Evolutionary conservation across 2,329 filamentous ascomycete genomes (phyloP), one percentile per base, ranked within the genome.

Genomic region (Penicillium griseofulvum): DNA sequence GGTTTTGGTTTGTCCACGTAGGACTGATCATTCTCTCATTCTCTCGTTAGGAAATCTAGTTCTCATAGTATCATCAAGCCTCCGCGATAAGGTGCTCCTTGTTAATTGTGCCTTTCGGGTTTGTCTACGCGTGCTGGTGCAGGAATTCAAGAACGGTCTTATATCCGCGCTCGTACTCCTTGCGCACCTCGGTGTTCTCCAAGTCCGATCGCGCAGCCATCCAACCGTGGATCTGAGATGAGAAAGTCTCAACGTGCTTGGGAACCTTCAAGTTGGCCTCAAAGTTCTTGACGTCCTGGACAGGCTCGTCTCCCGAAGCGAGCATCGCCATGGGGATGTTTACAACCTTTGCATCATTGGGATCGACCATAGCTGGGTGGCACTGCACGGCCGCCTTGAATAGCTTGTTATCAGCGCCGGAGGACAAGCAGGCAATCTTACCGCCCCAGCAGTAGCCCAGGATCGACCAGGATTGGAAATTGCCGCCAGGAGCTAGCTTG

Each of bases 401-500:
- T 14, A 70, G 69, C 48, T 62, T 66, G 22, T 81, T 82, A 41
- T 76, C 78, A 54, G 78, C 64, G 51, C 78, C 75, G 4, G 79
- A 77, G n/a, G 77, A 73, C 31, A 85, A 73, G 54, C 81, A 81
- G 45, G 82, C 78, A 60, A 86, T 83, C 78, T 84, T 74, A 19
- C 78, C 79, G 42, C 81, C 81, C 81, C 82, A 85, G 77, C 84
- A 87, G 77, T 76, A 85, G 14, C 84, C 84, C 26, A 87, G 68
- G 42, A 86, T 77, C 2, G 79, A 83, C 83, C 83, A 87, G 49
- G 76, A 75, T 63, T 80, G 74, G 64, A 85, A 80, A 34, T 60
- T 53, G 19, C 65, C 71, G 29, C 64, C 65, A 6, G 66, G 64
- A 51, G 68, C 78, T 64, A 72, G 77, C 63, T 74, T 75, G 68